These are phyloP conservation scores for Ustilago nuda DNA, from an alignment of 1,284 basidiomycete genomes.

Conservation along the genomic window DNA sequence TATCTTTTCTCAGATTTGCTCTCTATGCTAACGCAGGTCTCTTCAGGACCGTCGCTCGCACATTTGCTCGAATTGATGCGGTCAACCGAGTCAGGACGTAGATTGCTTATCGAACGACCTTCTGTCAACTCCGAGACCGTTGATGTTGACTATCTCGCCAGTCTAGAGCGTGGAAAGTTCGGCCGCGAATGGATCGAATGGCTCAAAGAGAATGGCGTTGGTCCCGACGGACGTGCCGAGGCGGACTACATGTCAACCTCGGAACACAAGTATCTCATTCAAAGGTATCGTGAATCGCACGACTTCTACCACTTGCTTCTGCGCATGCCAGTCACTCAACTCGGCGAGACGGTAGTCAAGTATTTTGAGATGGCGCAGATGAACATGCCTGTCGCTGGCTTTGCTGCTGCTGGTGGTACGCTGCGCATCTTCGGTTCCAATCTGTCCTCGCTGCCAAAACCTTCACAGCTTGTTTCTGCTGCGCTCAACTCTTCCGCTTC, in stretches of 20 bases:
- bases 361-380: conserved; percentile 94
- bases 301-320: conserved; percentile 91
- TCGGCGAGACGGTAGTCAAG: conserved; percentile 95
- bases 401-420: conserved; percentile 81
- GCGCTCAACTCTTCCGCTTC: conserved; percentile 16
- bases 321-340: conserved; percentile 86
- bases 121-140: conserved; percentile 82
- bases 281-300: conserved; percentile 96
- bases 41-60: conserved; percentile 76
- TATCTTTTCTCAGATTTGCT: conserved; percentile 31
- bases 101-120: conserved; percentile 85
- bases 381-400: conserved; percentile 85
- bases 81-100: conserved; percentile 73
- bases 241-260: conserved; percentile 85
- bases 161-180: conserved; percentile 82
- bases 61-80: conserved; percentile 84
- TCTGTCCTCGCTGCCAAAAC: conserved; percentile 37
- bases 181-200: conserved; percentile 90
- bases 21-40: conserved; percentile 58
- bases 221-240: conserved; percentile 87
- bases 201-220: conserved; percentile 89
- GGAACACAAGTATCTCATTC: conserved; percentile 80
- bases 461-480: conserved; percentile 30
- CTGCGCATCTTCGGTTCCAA: conserved; percentile 54
- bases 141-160: conserved; percentile 77